These are phyloP conservation scores for Penicillium capsulatum DNA, from an alignment of 2,329 filamentous ascomycete species.

Conservation along the genomic window DNA sequence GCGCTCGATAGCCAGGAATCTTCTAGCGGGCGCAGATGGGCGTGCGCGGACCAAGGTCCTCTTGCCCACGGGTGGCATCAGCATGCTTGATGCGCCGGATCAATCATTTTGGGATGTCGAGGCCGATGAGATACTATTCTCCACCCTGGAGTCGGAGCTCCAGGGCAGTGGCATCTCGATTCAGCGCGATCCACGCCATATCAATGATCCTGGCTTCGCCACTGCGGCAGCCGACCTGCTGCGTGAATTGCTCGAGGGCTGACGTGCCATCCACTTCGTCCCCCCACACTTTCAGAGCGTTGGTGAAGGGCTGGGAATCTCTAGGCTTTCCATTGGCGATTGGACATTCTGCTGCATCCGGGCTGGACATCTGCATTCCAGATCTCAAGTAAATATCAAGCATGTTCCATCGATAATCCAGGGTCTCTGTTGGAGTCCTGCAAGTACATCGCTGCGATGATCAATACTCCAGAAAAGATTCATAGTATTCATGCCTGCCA, in stretches of 20 bases:
- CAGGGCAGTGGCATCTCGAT: constrained; percentile 48
- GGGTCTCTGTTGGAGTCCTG: too few relatives aligned
- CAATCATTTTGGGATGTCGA: constrained; percentile 52
- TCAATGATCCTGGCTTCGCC: constrained; percentile 33
- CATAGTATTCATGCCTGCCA: too few relatives aligned
- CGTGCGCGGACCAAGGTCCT: constrained; percentile 49
- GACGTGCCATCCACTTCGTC: too few relatives aligned
- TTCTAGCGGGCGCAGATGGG: constrained; percentile 43
- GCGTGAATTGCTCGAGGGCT: constrained; percentile 16
- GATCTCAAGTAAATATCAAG: too few relatives aligned
- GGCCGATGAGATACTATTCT: constrained; percentile 48
- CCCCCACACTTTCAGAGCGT: too few relatives aligned
- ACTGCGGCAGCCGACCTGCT: constrained; percentile 22
- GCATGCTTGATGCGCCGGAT: constrained; percentile 54
- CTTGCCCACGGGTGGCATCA: constrained; percentile 58
- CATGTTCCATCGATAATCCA: too few relatives aligned
- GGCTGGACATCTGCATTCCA: too few relatives aligned
- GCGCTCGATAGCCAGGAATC: constrained; percentile 52
- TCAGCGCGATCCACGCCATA: constrained; percentile 42
- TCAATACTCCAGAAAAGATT: too few relatives aligned
- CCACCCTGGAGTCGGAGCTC: constrained; percentile 49
- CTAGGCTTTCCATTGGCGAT: too few relatives aligned
- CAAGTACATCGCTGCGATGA: too few relatives aligned
- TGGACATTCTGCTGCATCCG: too few relatives aligned
- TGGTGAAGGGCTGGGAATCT: too few relatives aligned